Conservation (phyloP, 2,329 filamentous ascomycete genomes). For the Penicillium sp. region DNA sequence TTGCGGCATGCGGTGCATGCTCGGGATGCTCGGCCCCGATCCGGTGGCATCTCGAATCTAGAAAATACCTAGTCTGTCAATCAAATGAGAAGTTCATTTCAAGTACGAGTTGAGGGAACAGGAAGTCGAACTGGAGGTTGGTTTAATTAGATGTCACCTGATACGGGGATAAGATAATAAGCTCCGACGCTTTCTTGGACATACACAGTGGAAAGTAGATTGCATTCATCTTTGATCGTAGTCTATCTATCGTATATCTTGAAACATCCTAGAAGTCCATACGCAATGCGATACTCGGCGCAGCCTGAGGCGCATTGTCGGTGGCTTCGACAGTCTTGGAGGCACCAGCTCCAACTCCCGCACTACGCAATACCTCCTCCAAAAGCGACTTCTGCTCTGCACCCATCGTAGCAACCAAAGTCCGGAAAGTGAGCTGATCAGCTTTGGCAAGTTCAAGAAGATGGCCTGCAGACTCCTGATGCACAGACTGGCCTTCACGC, state of each 20-base stretch:
- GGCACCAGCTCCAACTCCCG: slow-evolving; percentile 50
- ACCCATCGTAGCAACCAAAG: slow-evolving; percentile 71
- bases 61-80: background rate
- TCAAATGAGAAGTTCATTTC: too few relatives aligned
- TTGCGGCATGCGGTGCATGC: slow-evolving; percentile 44
- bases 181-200: background rate
- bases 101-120: too few relatives aligned
- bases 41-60: slow-evolving; percentile 15
- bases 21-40: slow-evolving; percentile 30
- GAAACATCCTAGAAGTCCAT: slow-evolving; percentile 74
- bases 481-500: slow-evolving; percentile 60
- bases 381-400: slow-evolving; percentile 72
- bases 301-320: slow-evolving; percentile 55
- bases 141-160: too few relatives aligned
- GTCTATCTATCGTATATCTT: slow-evolving; percentile 4
- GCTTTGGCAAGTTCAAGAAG: slow-evolving; percentile 79
- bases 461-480: slow-evolving; percentile 72
- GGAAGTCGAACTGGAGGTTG: too few relatives aligned
- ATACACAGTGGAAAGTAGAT: background rate
- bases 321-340: slow-evolving; percentile 46
- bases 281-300: slow-evolving; percentile 87
- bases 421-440: slow-evolving; percentile 73
- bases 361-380: slow-evolving; percentile 73
- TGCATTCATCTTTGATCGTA: slow-evolving; percentile 5
- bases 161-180: too few relatives aligned